These are phyloP conservation scores for Vitis amurensis DNA, from an alignment of 164 flowering plant species.

Conservation along the genomic window DNA sequence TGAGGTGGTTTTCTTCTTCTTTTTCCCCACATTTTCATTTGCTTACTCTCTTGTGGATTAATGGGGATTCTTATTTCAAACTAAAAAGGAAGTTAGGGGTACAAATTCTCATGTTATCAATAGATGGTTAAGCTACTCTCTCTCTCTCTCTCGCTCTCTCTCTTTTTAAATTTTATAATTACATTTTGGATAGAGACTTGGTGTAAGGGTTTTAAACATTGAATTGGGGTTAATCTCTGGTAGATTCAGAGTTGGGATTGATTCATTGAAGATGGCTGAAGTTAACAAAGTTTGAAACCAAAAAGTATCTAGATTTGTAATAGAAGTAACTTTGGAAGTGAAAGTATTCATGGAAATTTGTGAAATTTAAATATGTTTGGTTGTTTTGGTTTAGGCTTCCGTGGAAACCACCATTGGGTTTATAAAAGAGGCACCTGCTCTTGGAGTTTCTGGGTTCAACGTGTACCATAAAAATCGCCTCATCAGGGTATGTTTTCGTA, in stretches of 20 bases:
- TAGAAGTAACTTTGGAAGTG: neutral
- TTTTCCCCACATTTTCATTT: neutral
- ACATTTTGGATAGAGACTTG: neutral
- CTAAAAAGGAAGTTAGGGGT: neutral
- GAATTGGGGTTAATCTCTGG: neutral
- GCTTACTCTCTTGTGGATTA: neutral
- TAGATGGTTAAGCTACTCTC: neutral
- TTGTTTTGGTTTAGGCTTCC: constrained; percentile 36
- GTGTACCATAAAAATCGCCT: constrained; percentile 95
- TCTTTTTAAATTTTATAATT: too few species aligned
- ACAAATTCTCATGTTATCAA: neutral
- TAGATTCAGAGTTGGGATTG: neutral
- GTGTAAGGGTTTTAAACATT: neutral
- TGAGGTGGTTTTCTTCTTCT: neutral
- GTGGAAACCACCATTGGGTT: constrained; percentile 78
- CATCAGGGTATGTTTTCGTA: constrained; percentile 60
- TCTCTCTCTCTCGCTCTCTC: too few species aligned
- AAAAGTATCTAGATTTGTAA: neutral
- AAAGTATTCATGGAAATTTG: neutral
- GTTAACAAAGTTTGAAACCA: neutral
- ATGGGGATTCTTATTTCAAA: neutral
- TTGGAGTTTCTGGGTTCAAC: constrained; percentile 65
- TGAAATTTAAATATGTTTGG: neutral
- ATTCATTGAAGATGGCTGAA: neutral
- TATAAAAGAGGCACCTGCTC: constrained; percentile 73